These are phyloP conservation scores for Glycine tomentella DNA, from an alignment of 306 rosid species.

Conservation along the genomic window DNA sequence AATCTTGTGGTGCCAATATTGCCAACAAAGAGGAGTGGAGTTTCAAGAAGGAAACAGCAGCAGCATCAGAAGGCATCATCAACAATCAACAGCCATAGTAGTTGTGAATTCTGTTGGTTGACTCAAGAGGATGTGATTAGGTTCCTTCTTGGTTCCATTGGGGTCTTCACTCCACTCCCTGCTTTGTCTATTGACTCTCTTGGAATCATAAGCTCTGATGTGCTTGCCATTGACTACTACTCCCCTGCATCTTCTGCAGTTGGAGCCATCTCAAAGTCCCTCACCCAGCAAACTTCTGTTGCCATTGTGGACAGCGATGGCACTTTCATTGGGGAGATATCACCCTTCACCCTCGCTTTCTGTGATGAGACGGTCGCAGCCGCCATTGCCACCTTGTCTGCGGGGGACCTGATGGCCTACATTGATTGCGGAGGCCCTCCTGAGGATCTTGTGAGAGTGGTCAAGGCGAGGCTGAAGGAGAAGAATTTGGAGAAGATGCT, in stretches of 20 bases:
- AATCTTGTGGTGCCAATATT: conserved; percentile 81
- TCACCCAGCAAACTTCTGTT: conserved; percentile 75
- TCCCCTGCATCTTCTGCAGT: conserved; percentile 83
- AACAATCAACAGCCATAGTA: background rate
- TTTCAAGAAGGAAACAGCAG: conserved; percentile 80
- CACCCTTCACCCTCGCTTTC: conserved; percentile 76
- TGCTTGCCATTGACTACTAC: conserved; percentile 71
- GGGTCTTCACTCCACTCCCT: conserved; percentile 79
- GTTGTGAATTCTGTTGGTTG: conserved; percentile 86
- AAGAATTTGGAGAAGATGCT: conserved; percentile 68
- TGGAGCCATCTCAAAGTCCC: conserved; percentile 66
- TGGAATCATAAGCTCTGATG: conserved; percentile 64
- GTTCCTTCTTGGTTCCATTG: conserved; percentile 81
- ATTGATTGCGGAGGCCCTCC: conserved; percentile 93
- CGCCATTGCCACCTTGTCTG: conserved; percentile 74
- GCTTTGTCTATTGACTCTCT: conserved; percentile 71
- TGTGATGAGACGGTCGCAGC: conserved; percentile 86
- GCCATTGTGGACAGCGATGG: conserved; percentile 81
- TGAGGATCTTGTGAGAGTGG: conserved; percentile 72
- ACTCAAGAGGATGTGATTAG: conserved; percentile 89
- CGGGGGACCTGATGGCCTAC: conserved; percentile 95
- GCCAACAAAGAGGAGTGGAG: conserved; percentile 52
- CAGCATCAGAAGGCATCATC: conserved; percentile 50
- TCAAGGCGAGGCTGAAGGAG: conserved; percentile 73
- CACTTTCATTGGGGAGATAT: conserved; percentile 83